phyloP scores from a whole-genome alignment of 306 rosid genomes.

The Acacia melanoxylon region DNA sequence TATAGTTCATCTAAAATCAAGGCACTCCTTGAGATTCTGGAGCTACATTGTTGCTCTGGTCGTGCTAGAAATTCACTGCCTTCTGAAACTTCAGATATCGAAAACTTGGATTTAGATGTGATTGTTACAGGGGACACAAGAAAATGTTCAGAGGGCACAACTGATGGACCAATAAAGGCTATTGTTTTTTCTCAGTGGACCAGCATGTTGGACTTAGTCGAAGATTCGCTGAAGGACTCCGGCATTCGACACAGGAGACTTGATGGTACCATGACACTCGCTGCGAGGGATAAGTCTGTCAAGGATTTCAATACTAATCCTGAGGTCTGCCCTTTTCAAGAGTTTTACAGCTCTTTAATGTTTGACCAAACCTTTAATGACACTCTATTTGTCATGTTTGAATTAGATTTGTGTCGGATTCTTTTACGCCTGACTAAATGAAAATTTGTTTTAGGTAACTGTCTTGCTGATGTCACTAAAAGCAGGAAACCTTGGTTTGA shows the following conservation, averaged over 20 bases:
- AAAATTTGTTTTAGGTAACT: conserved; percentile 52
- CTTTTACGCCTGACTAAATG: conserved; percentile 17
- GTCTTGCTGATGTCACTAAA: conserved; percentile 97
- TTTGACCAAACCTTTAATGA: background rate
- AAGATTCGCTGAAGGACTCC: conserved; percentile 51
- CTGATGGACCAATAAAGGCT: conserved; percentile 67
- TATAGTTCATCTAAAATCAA: conserved; percentile 85
- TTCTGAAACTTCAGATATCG: conserved; percentile 30
- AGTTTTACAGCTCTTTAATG: conserved; percentile 21
- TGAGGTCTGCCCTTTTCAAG: conserved; percentile 65
- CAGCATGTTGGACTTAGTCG: conserved; percentile 89
- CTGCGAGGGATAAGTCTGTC: conserved; percentile 82
- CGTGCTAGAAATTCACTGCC: conserved; percentile 40
- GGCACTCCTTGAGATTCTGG: conserved; percentile 82
- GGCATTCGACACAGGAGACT: conserved; percentile 74
- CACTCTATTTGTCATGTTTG: conserved; percentile 22
- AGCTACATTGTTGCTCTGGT: conserved; percentile 44
- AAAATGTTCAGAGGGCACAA: conserved; percentile 42
- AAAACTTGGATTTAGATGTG: conserved; percentile 44
- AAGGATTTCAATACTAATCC: conserved; percentile 80
- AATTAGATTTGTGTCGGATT: conserved; percentile 3
- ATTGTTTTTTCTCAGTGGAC: conserved; percentile 99
- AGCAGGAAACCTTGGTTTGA: conserved; percentile 97
- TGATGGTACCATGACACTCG: conserved; percentile 87
- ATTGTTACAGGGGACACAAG: conserved; percentile 46